These are phyloP conservation scores for Aleurites moluccanus DNA, from an alignment of 441 rosid genomes.

Conservation along the genomic window DNA sequence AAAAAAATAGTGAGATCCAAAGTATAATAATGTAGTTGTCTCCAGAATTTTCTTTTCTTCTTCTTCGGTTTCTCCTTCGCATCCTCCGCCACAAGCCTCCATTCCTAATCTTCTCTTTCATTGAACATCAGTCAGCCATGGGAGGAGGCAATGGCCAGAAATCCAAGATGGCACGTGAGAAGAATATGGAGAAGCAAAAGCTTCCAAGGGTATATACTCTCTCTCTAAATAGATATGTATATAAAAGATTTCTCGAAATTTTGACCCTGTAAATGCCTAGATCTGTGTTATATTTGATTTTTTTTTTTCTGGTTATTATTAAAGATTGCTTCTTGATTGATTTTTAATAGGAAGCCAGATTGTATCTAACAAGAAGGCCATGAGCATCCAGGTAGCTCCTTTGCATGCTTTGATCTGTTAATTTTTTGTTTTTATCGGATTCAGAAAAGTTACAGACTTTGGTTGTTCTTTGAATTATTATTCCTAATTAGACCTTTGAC, in stretches of 20 bases:
- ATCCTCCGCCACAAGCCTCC: background rate
- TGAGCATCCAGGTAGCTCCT: slow-evolving; percentile 47
- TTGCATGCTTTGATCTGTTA: background rate
- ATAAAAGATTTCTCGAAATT: background rate
- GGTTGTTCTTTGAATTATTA: background rate
- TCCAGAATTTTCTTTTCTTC: background rate
- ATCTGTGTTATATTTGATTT: background rate
- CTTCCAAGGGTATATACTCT: slow-evolving; percentile 16
- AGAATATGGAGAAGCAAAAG: slow-evolving; percentile 62
- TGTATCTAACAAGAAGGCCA: slow-evolving; percentile 54
- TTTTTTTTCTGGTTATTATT: background rate
- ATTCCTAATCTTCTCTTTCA: background rate
- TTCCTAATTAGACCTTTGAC: background rate
- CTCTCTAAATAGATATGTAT: too few species aligned
- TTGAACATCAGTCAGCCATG: slow-evolving; percentile 36
- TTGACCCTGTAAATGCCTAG: background rate
- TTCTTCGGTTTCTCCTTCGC: background rate
- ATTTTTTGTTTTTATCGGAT: background rate
- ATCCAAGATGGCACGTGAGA: slow-evolving; percentile 79
- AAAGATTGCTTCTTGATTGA: background rate
- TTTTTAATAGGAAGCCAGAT: slow-evolving; percentile 46
- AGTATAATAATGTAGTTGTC: too few species aligned
- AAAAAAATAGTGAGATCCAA: too few species aligned
- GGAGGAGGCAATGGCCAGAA: slow-evolving; percentile 97
- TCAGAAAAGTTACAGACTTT: background rate